Conservation (phyloP, 2,329 filamentous ascomycete genomes). For the Apiospora rasikravindrae region DNA sequence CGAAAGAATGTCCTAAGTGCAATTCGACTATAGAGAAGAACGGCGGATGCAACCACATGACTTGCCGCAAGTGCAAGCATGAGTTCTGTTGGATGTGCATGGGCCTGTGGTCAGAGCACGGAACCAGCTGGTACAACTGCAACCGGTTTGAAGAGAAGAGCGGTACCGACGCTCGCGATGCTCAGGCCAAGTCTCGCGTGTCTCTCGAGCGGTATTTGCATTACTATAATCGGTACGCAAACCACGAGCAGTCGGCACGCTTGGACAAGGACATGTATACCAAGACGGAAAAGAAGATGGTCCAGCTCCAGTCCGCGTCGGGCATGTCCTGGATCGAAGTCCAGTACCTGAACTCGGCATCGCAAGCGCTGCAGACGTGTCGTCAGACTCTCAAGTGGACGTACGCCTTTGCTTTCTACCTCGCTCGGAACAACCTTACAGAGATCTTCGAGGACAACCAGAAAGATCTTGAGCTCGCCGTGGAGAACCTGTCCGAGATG, state of each 20-base stretch:
- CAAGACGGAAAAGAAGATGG: conserved; percentile 99
- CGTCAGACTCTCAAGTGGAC: conserved; percentile 99
- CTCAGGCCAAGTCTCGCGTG: conserved; percentile 87
- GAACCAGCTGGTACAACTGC: conserved; percentile 99
- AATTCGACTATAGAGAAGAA: conserved; percentile 99
- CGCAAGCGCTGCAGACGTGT: conserved; percentile 91
- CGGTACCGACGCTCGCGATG: conserved; percentile 85
- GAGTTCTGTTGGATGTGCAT: conserved; percentile 98
- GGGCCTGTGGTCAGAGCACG: conserved; percentile 98
- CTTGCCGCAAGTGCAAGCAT: conserved; percentile 42
- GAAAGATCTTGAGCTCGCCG: conserved; percentile 95
- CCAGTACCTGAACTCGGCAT: conserved; percentile 92
- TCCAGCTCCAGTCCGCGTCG: conserved; percentile 88
- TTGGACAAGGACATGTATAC: conserved; percentile 94
- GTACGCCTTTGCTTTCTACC: conserved; percentile 97
- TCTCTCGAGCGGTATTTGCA: conserved; percentile 96
- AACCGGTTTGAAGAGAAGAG: conserved; percentile 97
- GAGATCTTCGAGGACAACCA: conserved; percentile 99
- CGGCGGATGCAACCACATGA: conserved; percentile 49
- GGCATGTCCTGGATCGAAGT: conserved; percentile 99
- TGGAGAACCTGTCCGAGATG: conserved; percentile 97
- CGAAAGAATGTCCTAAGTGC: conserved; percentile 96
- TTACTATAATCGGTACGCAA: conserved; percentile 99
- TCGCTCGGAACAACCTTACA: conserved; percentile 93
- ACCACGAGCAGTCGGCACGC: conserved; percentile 97